Base-by-base conservation (phyloP, 2,329 filamentous ascomycete genomes). In the Cadophora sp. region DNA sequence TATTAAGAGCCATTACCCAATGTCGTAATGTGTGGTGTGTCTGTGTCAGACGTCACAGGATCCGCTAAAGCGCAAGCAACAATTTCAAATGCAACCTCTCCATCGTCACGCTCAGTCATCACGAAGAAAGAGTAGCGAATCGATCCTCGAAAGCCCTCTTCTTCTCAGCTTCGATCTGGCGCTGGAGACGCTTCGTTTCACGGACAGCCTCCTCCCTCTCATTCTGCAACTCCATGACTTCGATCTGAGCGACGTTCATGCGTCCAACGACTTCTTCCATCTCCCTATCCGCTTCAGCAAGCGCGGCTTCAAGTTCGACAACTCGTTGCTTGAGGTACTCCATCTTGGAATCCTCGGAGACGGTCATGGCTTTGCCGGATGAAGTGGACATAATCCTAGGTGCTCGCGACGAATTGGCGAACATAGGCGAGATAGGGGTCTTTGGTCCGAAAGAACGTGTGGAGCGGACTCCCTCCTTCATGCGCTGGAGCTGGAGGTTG, bases 241-340 rank as follows among this genome's bases (percentile, higher is more conserved):
- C 91, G 74, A 94, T 92, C 81, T 96, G 92, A 11, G 92, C 92
- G 73, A 85, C 84, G 80, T 93, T 95, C 90, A 97, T 95, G 71
- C 91, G 86, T 69, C 89, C 85, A 8, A 97, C 91, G 8, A 96
- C 92, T 79, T 93, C 89, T 77, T 93, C 89, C 91, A 96, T 95
- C 80, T 95, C 92, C 61, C 83, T 82, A 75, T 96, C 93, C 19
- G 93, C 91, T 72, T 93, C 87, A 5, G 86, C 81, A 14, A 97
- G 84, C 19, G 94, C 91, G 75, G 88, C 90, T 82, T 99, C 96
- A 2, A 99, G 87, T 80, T 97, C 93, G 66, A 88, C 83, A 8
- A 98, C 92, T 69, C 91, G 89, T 69, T 88, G 87, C 78, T 94
- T 92, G 40, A 99, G 87, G 68, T 87, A 84, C 69, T 92, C 87